Evolutionary conservation across 2,329 filamentous ascomycete species (phyloP).

Genomic region (Clonostachys rosea): DNA sequence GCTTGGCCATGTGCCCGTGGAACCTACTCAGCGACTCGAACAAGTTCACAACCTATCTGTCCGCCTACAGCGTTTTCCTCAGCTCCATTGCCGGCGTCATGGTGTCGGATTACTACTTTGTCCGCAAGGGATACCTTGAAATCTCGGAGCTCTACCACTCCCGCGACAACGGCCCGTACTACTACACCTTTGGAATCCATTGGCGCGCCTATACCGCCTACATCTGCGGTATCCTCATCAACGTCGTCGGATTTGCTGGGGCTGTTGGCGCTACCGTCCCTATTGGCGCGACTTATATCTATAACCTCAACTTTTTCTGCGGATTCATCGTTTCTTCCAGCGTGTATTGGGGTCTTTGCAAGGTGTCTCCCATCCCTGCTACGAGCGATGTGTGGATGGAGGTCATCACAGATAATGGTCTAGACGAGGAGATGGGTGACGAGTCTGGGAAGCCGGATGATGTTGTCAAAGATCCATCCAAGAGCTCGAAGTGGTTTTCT

Average conservation of each 20-base stretch:
- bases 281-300: constrained; percentile 76
- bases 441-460: constrained; percentile 11
- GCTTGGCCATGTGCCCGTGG: constrained; percentile 84
- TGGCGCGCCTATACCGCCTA: constrained; percentile 85
- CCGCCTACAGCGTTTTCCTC: constrained; percentile 90
- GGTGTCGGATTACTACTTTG: constrained; percentile 80
- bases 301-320: constrained; percentile 86
- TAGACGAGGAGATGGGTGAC: constrained; percentile 45
- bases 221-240: constrained; percentile 78
- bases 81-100: constrained; percentile 92
- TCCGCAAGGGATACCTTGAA: constrained; percentile 77
- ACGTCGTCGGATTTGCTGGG: constrained; percentile 87
- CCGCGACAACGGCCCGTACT: constrained; percentile 65
- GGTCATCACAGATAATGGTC: constrained; percentile 55
- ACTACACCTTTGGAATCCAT: constrained; percentile 67
- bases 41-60: constrained; percentile 88
- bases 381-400: constrained; percentile 75
- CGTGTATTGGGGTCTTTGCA: constrained; percentile 69
- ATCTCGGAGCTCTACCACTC: constrained; percentile 76
- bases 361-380: constrained; percentile 66
- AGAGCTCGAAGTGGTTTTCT: no score
- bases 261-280: constrained; percentile 71
- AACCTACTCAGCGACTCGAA: constrained; percentile 71
- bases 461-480: no score
- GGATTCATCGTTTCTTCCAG: constrained; percentile 68